Evolutionary conservation across 1,284 basidiomycete genomes (phyloP).

Genomic region (Ceratobasidium sp.): DNA sequence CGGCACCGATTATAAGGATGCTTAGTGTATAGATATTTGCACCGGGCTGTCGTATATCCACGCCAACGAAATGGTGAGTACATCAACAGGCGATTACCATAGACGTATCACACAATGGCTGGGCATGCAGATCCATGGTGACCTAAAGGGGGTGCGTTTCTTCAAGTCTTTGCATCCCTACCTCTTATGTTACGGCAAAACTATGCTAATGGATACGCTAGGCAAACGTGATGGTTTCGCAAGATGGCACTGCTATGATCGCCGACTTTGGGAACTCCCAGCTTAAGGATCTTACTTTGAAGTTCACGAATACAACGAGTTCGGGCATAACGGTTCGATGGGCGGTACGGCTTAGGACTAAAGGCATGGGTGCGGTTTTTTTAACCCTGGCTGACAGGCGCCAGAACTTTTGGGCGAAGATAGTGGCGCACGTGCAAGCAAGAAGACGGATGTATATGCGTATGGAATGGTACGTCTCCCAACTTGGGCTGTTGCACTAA

Average conservation of each 20-base stretch:
- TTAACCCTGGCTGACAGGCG: too few relatives aligned
- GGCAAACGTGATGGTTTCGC: background rate
- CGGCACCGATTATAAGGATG: too few relatives aligned
- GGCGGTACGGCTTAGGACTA: too few relatives aligned
- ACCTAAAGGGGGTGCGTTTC: background rate
- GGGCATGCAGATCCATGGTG: background rate
- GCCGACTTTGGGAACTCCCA: background rate
- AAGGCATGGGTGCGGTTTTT: too few relatives aligned
- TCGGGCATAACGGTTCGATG: background rate
- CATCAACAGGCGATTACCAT: background rate
- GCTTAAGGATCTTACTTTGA: background rate
- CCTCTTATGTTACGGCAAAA: background rate
- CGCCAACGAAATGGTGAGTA: background rate
- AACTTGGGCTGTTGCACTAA: too few relatives aligned
- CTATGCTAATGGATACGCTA: background rate
- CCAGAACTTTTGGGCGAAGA: background rate
- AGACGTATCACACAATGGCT: background rate
- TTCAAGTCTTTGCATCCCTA: background rate
- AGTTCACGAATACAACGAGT: background rate
- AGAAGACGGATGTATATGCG: conserved; percentile 8
- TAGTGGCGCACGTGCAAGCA: background rate
- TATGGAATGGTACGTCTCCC: conserved; percentile 5
- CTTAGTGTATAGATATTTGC: background rate
- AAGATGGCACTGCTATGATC: background rate
- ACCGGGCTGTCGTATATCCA: background rate